Percentiles rank a stretch among this genome's conserved stretches.
phyloP scores from a whole-genome alignment of 129 eudicot genomes.

The Escallonia rubra region DNA sequence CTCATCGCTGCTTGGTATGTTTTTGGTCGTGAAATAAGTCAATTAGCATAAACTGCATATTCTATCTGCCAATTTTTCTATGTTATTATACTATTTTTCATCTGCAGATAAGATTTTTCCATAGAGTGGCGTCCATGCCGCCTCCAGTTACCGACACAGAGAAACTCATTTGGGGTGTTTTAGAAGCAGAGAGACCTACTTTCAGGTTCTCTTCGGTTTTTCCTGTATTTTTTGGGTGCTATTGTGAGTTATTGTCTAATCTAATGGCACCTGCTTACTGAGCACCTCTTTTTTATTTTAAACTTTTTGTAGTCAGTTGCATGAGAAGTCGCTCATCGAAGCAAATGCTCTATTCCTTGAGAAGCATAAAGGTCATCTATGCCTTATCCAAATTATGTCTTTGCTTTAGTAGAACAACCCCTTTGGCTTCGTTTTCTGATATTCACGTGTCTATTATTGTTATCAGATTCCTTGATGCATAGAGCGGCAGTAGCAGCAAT shows the following conservation, averaged over 20 bases:
- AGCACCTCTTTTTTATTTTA: constrained; percentile 1
- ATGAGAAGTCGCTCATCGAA: constrained; percentile 67
- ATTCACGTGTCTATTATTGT: constrained; percentile 3
- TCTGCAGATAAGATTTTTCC: constrained; percentile 75
- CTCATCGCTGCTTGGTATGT: constrained; percentile 81
- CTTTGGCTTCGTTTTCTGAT: constrained; percentile 9
- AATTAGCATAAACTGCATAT: background rate
- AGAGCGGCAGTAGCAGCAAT: constrained; percentile 94
- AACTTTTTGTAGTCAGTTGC: constrained; percentile 53
- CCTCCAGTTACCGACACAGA: constrained; percentile 77
- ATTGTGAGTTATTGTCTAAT: background rate
- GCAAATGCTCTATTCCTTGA: constrained; percentile 67
- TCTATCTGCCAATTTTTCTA: background rate
- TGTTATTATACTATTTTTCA: background rate
- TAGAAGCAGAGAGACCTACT: constrained; percentile 83
- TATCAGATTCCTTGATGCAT: constrained; percentile 89
- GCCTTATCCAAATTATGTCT: constrained; percentile 5
- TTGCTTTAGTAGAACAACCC: background rate
- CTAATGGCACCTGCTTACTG: background rate
- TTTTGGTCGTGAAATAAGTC: too few relatives aligned
- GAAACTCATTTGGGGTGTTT: constrained; percentile 67
- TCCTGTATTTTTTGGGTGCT: background rate
- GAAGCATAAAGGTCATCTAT: constrained; percentile 65
- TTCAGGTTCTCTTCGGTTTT: constrained; percentile 48
- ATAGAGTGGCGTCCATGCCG: constrained; percentile 68